These are phyloP conservation scores for Solanum hybrid DNA, from an alignment of 305 asterid genomes.

Conservation along the genomic window DNA sequence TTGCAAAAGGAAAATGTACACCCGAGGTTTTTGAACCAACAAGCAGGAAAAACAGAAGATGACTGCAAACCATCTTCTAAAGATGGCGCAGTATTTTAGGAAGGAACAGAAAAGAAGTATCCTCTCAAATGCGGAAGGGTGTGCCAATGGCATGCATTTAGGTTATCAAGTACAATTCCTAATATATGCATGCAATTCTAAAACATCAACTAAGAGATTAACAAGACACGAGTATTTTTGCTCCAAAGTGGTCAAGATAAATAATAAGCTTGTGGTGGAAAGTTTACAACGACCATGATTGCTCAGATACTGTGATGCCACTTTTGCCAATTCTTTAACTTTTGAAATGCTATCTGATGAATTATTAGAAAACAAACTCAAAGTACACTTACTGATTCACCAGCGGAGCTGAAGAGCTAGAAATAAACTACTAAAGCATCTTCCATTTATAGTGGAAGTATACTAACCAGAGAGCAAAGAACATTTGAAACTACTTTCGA, in stretches of 20 bases:
- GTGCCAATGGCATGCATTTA: not conserved
- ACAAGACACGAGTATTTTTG: not conserved
- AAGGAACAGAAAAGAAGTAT: not conserved
- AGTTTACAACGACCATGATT: not conserved
- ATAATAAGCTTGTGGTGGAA: not conserved
- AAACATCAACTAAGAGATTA: not conserved
- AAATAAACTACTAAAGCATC: not conserved
- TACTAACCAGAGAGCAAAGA: not conserved
- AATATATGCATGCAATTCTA: not conserved
- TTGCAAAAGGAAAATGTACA: not conserved
- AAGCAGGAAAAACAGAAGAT: not conserved
- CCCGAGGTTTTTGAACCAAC: not conserved
- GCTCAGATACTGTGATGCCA: not conserved
- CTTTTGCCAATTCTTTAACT: not conserved
- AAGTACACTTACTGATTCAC: not conserved
- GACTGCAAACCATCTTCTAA: not conserved
- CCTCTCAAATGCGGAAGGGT: not conserved
- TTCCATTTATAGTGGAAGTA: not conserved
- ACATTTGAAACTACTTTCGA: not conserved
- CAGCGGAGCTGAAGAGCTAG: not conserved
- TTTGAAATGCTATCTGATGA: not conserved
- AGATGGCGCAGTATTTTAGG: not conserved
- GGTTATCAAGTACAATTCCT: not conserved
- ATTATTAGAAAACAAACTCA: not conserved
- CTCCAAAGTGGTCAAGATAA: not conserved